Evolutionary conservation across 768 basidiomycete genomes (phyloP).

Genomic region (Cystobasidium onofrii): DNA sequence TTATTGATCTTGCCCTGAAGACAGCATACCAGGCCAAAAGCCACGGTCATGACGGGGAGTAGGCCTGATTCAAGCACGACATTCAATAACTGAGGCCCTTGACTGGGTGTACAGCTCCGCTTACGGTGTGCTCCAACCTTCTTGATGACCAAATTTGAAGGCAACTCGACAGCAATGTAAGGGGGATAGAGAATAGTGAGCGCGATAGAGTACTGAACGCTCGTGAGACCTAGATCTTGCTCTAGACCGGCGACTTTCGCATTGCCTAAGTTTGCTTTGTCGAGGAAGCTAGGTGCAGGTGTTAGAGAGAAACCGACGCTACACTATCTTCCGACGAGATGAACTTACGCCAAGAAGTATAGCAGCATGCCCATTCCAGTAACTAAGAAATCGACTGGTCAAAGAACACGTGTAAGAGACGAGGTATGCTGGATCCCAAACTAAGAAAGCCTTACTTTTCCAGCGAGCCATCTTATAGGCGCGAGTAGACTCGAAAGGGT

Average conservation of each 20-base stretch:
- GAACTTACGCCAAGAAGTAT: not conserved
- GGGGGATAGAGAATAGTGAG: constrained; percentile 1
- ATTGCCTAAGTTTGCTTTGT: constrained; percentile 16
- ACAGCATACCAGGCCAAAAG: not conserved
- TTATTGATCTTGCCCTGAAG: not conserved
- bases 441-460: not conserved
- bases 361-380: constrained; percentile 13
- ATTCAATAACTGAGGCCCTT: not conserved
- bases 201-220: not conserved
- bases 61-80: not conserved
- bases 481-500: not conserved
- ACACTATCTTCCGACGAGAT: too few species aligned
- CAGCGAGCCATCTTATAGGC: not conserved
- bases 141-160: not conserved
- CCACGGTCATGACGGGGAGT: not conserved
- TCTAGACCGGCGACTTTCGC: not conserved
- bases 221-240: not conserved
- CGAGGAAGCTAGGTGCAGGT: not conserved
- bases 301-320: too few species aligned
- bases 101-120: not conserved
- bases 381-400: not conserved
- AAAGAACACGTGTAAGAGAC: not conserved
- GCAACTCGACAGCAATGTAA: constrained; percentile 11
- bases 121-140: constrained; percentile 7
- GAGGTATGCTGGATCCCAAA: not conserved